Conservation (phyloP, 2,329 filamentous ascomycete species). For the Monilinia vaccinii-corymbosi region DNA sequence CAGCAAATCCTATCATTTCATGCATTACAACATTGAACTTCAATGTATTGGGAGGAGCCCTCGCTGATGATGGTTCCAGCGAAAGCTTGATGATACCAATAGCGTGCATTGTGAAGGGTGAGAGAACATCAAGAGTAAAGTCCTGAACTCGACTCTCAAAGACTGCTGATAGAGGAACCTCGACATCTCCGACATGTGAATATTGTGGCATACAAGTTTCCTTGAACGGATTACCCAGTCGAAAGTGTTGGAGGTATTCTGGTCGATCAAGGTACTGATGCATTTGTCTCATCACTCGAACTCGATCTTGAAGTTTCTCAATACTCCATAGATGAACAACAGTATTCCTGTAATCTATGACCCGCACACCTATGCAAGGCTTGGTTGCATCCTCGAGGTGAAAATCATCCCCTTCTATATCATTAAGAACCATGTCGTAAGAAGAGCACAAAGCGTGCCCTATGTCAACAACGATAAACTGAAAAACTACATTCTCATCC, state of each 20-base stretch:
- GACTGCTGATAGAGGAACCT: constrained; percentile 84
- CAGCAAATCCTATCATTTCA: constrained; percentile 86
- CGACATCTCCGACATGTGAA: constrained; percentile 84
- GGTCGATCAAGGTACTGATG: constrained; percentile 94
- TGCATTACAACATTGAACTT: constrained; percentile 99
- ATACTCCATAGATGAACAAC: constrained; percentile 92
- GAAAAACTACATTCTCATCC: constrained; percentile 85
- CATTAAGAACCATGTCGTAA: constrained; percentile 93
- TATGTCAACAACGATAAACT: constrained; percentile 84
- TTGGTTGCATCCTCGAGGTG: constrained; percentile 74
- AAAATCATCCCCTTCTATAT: constrained; percentile 74
- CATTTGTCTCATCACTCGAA: constrained; percentile 91
- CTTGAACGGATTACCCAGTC: constrained; percentile 84
- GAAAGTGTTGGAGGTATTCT: constrained; percentile 88
- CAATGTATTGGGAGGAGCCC: constrained; percentile 81
- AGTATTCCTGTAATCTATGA: constrained; percentile 80
- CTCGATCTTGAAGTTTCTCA: constrained; percentile 79
- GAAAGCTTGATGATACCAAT: constrained; percentile 87
- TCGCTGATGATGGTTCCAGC: constrained; percentile 84
- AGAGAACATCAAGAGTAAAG: constrained; percentile 82
- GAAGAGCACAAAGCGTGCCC: constrained; percentile 87
- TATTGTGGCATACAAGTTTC: constrained; percentile 88
- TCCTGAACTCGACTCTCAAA: constrained; percentile 94
- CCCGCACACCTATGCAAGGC: constrained; percentile 81
- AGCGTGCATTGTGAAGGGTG: constrained; percentile 83